phyloP scores from a whole-genome alignment of 805 yeast genomes.

The Lachancea sp. region DNA sequence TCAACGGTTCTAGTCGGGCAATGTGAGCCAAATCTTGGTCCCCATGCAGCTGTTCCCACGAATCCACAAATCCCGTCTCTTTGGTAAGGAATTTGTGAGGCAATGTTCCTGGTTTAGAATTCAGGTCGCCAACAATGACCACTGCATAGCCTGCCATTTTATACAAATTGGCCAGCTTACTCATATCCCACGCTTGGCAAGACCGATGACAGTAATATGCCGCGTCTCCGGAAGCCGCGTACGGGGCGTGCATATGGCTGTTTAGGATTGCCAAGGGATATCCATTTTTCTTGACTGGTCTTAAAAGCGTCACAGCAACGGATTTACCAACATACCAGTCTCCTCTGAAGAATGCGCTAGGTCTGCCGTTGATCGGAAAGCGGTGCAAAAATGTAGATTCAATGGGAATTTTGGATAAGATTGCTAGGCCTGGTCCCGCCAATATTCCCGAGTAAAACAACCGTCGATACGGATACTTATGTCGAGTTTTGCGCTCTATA shows the following conservation, averaged over 20 bases:
- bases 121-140: constrained; percentile 87
- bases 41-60: constrained; percentile 72
- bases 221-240: constrained; percentile 74
- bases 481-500: constrained; percentile 41
- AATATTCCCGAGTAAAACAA: constrained; percentile 76
- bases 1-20: constrained; percentile 42
- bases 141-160: constrained; percentile 74
- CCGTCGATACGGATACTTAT: constrained; percentile 56
- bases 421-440: constrained; percentile 88
- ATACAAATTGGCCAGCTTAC: constrained; percentile 56
- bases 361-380: constrained; percentile 90
- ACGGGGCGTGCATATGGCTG: constrained; percentile 98
- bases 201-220: constrained; percentile 86
- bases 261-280: constrained; percentile 72
- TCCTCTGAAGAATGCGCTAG: constrained; percentile 88
- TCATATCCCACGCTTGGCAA: constrained; percentile 94
- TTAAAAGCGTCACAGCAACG: constrained; percentile 64
- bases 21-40: constrained; percentile 38
- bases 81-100: constrained; percentile 68
- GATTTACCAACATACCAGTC: constrained; percentile 97
- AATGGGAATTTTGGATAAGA: constrained; percentile 79
- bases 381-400: constrained; percentile 70
- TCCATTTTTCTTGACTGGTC: constrained; percentile 41
- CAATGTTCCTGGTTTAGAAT: constrained; percentile 79
- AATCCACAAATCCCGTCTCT: constrained; percentile 65